Evolutionary conservation across 192 early-diverging fungal species (phyloP), one percentile per base, ranked within the genome.

Genomic region (Physocladia obscura): DNA sequence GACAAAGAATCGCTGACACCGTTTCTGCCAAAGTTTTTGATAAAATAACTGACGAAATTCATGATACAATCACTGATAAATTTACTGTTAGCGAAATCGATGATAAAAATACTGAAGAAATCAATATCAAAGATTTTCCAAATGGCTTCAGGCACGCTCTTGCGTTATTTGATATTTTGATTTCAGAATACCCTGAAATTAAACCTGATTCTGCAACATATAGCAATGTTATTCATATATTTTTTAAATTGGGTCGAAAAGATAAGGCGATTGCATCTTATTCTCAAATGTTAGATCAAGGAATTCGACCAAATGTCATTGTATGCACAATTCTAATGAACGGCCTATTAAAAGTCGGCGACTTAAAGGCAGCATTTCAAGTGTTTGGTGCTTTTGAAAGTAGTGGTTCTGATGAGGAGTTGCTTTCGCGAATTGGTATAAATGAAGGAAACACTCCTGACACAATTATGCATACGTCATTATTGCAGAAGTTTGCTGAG

Each of bases 291-390:
- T 6, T 39, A 13, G 22, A 19, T 27, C 15, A 8, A 11, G 39
- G 39, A 15, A 17, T 62, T 15, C 8, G 15, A 30, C 60, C 60
- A 3, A 22, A 39, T 2, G 8, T 62, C 6, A 21, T 47, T 2
- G 48, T 44, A 2, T 47, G 39, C 39, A 62, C 60, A 17, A n/a
- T 30, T 6, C 60, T 62, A 1, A 62, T 62, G 60, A 44, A 62
- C 39, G 60, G 60, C 0, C 26, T 62, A 8, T 29, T 62, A 6
- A 62, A 47, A 37, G 19, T 17, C 38, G 15, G 30, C 3, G 60
- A 62, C 3, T 29, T 62, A 6, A 1, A 19, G n/a, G 26, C n/a
- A 27, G 60, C 60, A 6, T 13, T 62, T 21, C 39, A 47, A 47
- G n/a, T 62, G 2, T 62, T 62, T 40, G 60, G 39, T 8, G 44